Conservation (phyloP, 1,284 basidiomycete genomes). For the Malassezia dermatis region DNA sequence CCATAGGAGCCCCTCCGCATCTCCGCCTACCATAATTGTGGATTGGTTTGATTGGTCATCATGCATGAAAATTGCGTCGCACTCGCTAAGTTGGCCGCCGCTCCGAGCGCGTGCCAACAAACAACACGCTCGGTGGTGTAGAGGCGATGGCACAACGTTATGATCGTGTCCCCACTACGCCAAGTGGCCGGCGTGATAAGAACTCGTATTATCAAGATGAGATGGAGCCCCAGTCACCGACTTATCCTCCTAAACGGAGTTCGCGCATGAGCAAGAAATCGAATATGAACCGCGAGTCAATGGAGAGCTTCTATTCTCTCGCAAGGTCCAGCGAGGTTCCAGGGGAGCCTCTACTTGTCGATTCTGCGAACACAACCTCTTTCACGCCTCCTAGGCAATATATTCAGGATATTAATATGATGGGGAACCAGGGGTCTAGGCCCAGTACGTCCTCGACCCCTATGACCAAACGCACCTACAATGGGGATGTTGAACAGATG, state of each 20-base stretch:
- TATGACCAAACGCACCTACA: neutral
- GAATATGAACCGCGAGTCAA: neutral
- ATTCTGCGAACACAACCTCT: neutral
- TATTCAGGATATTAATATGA: neutral
- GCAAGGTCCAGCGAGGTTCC: neutral
- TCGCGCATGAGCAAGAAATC: neutral
- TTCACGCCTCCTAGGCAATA: neutral
- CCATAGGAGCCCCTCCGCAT: neutral
- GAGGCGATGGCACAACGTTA: neutral
- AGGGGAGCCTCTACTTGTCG: neutral
- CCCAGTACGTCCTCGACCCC: neutral
- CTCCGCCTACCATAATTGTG: neutral
- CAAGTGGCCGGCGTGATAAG: neutral
- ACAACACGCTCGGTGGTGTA: neutral
- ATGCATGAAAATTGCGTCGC: neutral
- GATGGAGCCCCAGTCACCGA: neutral
- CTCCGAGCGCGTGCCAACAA: neutral
- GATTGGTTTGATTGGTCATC: neutral
- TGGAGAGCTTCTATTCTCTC: neutral
- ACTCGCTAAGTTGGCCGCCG: neutral
- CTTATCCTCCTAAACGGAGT: neutral
- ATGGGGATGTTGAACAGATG: neutral
- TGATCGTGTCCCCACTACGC: constrained; percentile 2
- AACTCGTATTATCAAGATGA: neutral
- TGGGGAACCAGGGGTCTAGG: neutral